phyloP scores from a whole-genome alignment of 441 rosid species.

The Jatropha multifida region DNA sequence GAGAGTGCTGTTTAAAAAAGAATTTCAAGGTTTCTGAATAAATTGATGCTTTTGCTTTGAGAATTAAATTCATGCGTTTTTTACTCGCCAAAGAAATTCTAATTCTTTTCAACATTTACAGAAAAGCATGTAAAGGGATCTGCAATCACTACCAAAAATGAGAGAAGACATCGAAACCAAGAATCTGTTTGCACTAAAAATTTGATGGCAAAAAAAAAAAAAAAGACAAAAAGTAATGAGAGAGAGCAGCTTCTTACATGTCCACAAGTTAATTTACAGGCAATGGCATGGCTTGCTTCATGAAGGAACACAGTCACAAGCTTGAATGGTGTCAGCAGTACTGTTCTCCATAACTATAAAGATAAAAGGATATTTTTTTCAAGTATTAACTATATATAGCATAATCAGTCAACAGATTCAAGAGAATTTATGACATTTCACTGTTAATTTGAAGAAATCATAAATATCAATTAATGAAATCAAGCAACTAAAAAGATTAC shows the following conservation, averaged over 20 bases:
- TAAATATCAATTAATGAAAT: neutral
- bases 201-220: neutral
- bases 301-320: slow-evolving; percentile 89
- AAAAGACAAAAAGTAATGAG: neutral
- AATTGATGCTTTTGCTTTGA: neutral
- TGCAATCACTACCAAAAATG: neutral
- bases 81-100: neutral
- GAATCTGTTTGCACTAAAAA: neutral
- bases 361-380: neutral
- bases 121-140: neutral
- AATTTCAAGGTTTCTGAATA: neutral
- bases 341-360: slow-evolving; percentile 83
- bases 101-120: neutral
- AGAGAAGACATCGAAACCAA: neutral
- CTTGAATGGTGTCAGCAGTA: slow-evolving; percentile 84
- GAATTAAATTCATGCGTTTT: neutral
- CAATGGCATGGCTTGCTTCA: slow-evolving; percentile 96
- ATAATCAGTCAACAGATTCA: neutral
- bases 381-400: neutral
- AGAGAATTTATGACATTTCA: neutral
- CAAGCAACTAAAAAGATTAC: neutral
- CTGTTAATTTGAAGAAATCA: neutral
- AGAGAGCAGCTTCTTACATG: slow-evolving; percentile 52
- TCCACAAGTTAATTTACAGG: slow-evolving; percentile 94
- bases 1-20: slow-evolving; percentile 4